phyloP scores from a whole-genome alignment of 306 rosid species.

The Castanea sativa region DNA sequence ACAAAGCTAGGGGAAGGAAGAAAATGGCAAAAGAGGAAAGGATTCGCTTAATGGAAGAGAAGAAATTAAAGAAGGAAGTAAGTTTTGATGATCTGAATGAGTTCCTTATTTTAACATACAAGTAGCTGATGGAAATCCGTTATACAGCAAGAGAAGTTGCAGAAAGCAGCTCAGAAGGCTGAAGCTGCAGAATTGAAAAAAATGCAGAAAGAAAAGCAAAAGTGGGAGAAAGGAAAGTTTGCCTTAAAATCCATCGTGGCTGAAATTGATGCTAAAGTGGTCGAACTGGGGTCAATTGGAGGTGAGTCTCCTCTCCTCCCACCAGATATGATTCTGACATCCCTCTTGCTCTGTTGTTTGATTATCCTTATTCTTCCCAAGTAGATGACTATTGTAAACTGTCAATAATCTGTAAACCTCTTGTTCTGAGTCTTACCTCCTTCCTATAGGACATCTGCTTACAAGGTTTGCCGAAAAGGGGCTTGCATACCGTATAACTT shows the following conservation, averaged over 20 bases:
- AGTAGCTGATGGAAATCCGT: conserved; percentile 20
- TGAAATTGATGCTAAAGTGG: conserved; percentile 78
- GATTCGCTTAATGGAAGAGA: conserved; percentile 69
- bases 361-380: neutral
- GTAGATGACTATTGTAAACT: neutral
- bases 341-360: too few relatives aligned
- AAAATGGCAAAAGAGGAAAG: conserved; percentile 77
- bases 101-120: conserved; percentile 15
- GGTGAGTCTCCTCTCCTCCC: conserved; percentile 40
- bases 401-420: neutral
- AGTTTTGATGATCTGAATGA: conserved; percentile 26
- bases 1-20: conserved; percentile 42
- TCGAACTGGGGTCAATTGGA: conserved; percentile 86
- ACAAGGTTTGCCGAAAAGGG: conserved; percentile 88
- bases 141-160: conserved; percentile 78
- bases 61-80: conserved; percentile 67
- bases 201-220: conserved; percentile 73
- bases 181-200: conserved; percentile 80
- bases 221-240: conserved; percentile 87
- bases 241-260: conserved; percentile 82
- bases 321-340: too few relatives aligned
- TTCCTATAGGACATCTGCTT: conserved; percentile 69
- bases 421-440: neutral
- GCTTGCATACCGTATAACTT: conserved; percentile 64
- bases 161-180: conserved; percentile 74